Evolutionary conservation across 352 stramenopile genomes (phyloP).

Genomic region (Phytophthora litchii): DNA sequence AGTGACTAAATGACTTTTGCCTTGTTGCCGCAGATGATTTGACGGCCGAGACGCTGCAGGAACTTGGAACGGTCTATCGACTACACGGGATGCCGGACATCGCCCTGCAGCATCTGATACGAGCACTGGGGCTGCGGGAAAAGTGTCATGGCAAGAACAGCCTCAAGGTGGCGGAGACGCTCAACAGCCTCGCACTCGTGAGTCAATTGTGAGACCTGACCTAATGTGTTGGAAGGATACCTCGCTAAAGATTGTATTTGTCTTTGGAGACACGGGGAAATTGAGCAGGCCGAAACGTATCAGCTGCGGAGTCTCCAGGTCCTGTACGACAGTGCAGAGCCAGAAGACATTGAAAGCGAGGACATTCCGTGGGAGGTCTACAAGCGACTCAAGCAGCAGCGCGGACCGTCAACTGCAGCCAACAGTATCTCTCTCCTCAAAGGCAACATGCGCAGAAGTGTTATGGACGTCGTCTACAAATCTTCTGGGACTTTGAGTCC

Average conservation of each 20-base stretch:
- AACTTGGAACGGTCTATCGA: conserved; percentile 72
- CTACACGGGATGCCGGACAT: conserved; percentile 57
- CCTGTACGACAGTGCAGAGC: conserved; percentile 55
- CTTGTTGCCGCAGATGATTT: conserved; percentile 45
- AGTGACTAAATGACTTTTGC: neutral
- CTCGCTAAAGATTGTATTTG: neutral
- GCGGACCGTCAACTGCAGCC: conserved; percentile 55
- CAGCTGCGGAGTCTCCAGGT: conserved; percentile 68
- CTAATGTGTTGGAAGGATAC: neutral
- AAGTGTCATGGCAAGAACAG: conserved; percentile 58
- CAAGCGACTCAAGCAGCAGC: conserved; percentile 75
- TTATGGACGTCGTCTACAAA: conserved; percentile 44
- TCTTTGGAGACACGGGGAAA: conserved; percentile 41
- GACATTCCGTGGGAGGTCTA: conserved; percentile 83
- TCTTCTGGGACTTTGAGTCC: conserved; percentile 16
- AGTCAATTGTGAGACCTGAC: conserved; percentile 40
- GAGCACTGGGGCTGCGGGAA: conserved; percentile 52
- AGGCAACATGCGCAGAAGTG: conserved; percentile 63
- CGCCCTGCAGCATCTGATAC: conserved; percentile 63
- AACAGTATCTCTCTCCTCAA: conserved; percentile 74
- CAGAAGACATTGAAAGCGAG: conserved; percentile 76
- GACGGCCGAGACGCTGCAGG: conserved; percentile 67
- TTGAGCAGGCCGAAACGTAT: conserved; percentile 42
- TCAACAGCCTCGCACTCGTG: conserved; percentile 78
- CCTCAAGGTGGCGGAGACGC: conserved; percentile 75